phyloP scores from a whole-genome alignment of 2,329 filamentous ascomycete genomes.

The Byssochlamys sp. region DNA sequence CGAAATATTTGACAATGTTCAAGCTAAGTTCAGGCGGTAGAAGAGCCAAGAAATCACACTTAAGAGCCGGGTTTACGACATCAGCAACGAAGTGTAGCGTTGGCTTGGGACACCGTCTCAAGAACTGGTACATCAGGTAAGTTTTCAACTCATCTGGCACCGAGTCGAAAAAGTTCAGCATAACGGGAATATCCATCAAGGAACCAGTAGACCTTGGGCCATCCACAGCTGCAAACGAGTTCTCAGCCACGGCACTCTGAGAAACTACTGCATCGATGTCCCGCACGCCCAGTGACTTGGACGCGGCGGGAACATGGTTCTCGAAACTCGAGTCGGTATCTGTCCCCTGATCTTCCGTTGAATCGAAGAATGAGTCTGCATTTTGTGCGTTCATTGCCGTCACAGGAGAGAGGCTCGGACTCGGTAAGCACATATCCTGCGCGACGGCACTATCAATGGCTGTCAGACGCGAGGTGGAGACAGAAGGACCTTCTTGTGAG shows the following conservation, averaged over 20 bases:
- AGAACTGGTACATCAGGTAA: constrained; percentile 91
- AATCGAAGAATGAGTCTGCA: constrained; percentile 35
- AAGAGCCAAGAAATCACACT: constrained; percentile 80
- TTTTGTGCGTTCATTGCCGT: constrained; percentile 60
- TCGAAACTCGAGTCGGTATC: constrained; percentile 38
- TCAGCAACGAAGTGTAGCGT: constrained; percentile 83
- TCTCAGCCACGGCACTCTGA: constrained; percentile 5
- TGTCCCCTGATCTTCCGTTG: constrained; percentile 28
- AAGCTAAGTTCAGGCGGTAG: constrained; percentile 79
- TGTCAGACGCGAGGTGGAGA: constrained; percentile 28
- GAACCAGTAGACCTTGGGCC: constrained; percentile 25
- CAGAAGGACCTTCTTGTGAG: constrained; percentile 12
- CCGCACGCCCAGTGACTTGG: constrained; percentile 12
- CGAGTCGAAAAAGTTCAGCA: constrained; percentile 82
- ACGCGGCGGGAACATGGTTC: constrained; percentile 20
- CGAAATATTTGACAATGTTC: constrained; percentile 77
- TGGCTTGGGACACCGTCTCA: constrained; percentile 76
- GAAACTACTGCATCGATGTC: constrained; percentile 5
- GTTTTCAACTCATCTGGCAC: constrained; percentile 87
- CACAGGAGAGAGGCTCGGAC: constrained; percentile 81
- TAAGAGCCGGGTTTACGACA: constrained; percentile 84
- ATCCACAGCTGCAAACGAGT: constrained; percentile 10
- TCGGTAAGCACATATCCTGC: constrained; percentile 86
- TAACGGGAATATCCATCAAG: constrained; percentile 69
- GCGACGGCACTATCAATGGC: constrained; percentile 60